A percentile compares a stretch with the other conserved stretches of the same genome.
phyloP scores from a whole-genome alignment of 2,329 filamentous ascomycete genomes.

The Pseudogymnoascus sp. region DNA sequence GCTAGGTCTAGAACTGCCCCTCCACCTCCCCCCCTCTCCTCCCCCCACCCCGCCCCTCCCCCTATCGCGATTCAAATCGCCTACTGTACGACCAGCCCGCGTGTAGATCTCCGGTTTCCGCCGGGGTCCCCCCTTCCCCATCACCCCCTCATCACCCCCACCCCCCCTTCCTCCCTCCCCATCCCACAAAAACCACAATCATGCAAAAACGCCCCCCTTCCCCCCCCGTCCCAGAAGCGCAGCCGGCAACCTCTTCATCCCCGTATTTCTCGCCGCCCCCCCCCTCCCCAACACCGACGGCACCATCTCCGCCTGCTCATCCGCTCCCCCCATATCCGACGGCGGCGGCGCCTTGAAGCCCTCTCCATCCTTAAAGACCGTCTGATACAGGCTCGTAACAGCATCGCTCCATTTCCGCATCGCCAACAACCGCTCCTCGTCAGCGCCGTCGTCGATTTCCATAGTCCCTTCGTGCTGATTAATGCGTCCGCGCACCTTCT shows the following conservation, averaged over 20 bases:
- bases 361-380: slow-evolving; percentile 70
- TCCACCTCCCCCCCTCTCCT: neutral
- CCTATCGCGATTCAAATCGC: neutral
- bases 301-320: neutral
- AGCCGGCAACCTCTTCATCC: neutral
- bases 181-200: neutral
- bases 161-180: neutral
- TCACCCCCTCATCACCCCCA: neutral
- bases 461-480: slow-evolving; percentile 81
- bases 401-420: slow-evolving; percentile 65
- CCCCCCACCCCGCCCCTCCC: neutral
- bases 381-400: slow-evolving; percentile 58
- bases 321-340: neutral
- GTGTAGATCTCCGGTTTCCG: neutral
- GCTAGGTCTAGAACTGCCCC: neutral
- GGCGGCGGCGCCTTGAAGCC: slow-evolving; percentile 43
- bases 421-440: slow-evolving; percentile 64
- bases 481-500: slow-evolving; percentile 78
- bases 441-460: slow-evolving; percentile 65
- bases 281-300: neutral
- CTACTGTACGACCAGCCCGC: neutral
- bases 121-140: neutral
- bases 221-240: neutral
- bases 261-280: neutral
- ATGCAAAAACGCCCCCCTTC: neutral